Base-by-base conservation (phyloP, 768 basidiomycete genomes). In the Cantharellus anzutake region DNA sequence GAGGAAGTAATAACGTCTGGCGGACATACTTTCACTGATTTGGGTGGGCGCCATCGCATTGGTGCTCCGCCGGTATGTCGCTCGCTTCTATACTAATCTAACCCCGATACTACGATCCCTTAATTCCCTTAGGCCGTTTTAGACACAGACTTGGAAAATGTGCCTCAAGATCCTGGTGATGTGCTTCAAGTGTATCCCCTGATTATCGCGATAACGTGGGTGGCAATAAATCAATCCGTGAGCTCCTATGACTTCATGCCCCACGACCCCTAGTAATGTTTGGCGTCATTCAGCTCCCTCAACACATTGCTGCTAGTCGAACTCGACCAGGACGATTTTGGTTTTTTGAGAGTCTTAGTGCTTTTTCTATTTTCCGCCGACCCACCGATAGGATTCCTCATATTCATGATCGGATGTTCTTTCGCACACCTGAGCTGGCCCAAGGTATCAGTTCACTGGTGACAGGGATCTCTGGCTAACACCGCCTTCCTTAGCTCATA, bases 181-280 rank as follows among this genome's bases (percentile, higher is more conserved):
- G 82, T 80, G 1, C 83, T 90, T 38, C 73, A 78, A 34, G 77
- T 90, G 37, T 80, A 77, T 62, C 88, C 87, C 60, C 84, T 80
- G 14, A 82, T 85, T 44, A 78, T 90, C 62, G 86, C 84, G 11
- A 73, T 94, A 52, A 78, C 82, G 55, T 94, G 91, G 91, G 74
- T 91, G 3, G 91, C 88, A 20, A 72, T 94, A 58, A 91, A 89
- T 63, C 91, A 94, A 73, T 76, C 78, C 58, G 90, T 88, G 66
- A 59, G 81, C 50, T 67, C 39, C 11, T 29, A n/a, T 39, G 4
- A 14, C 20, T 50, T 2, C 2, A 44, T 34, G 42, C 34, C 42
- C 40, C 41, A 5, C 2, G 4, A 4, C 20, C 20, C 20, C 20
- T 29, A 29, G 20, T 29, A 29, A 29, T 29, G 20, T 29, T 29